These are phyloP conservation scores for Akanthomyces lecanii DNA, from an alignment of 2,329 filamentous ascomycete genomes.

Conservation along the genomic window DNA sequence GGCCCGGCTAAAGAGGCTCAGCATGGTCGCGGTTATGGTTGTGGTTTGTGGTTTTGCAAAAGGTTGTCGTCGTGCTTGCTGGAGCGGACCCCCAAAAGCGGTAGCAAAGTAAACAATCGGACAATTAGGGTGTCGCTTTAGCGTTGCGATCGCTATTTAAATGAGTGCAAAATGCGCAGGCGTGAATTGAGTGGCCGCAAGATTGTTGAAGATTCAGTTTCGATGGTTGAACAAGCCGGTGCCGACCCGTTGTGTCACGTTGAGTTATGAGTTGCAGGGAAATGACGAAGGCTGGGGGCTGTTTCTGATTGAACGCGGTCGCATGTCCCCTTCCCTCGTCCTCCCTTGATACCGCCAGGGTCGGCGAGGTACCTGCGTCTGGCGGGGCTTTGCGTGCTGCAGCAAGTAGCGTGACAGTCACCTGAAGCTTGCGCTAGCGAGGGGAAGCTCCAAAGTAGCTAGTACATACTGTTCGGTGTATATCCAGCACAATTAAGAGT, in stretches of 20 bases:
- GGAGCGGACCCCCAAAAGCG: background rate
- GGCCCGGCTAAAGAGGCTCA: constrained; percentile 38
- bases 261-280: background rate
- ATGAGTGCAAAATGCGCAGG: background rate
- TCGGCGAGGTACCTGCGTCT: constrained; percentile 1
- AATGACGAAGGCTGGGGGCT: constrained; percentile 17
- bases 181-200: background rate
- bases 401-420: background rate
- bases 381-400: background rate
- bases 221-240: background rate
- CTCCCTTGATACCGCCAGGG: background rate
- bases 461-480: background rate
- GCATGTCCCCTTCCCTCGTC: constrained; percentile 8
- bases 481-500: background rate
- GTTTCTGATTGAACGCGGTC: constrained; percentile 13
- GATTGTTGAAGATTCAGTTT: background rate
- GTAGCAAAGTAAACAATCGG: constrained; percentile 10
- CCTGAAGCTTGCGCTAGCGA: background rate
- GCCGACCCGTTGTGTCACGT: constrained; percentile 8
- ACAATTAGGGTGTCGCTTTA: background rate
- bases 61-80: background rate
- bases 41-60: background rate
- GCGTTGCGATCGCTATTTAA: background rate
- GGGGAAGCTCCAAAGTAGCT: background rate
- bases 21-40: constrained; percentile 29